phyloP scores from a whole-genome alignment of 768 basidiomycete species.

The Leucogyrophana mollusca region DNA sequence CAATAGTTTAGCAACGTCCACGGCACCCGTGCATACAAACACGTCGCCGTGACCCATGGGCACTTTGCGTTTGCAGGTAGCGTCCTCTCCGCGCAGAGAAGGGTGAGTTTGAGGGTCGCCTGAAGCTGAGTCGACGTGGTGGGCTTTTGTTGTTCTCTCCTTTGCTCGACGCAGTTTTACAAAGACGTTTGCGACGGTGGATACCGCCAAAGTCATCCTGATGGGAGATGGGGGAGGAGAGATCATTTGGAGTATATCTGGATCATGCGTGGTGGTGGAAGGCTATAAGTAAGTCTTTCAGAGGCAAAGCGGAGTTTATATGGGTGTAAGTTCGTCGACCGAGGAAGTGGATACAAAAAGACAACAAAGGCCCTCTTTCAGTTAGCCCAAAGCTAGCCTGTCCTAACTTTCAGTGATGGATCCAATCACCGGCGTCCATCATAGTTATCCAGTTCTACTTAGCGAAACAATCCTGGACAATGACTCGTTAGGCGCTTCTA shows the following conservation, averaged over 20 bases:
- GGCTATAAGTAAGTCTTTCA: background rate
- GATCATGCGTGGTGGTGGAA: background rate
- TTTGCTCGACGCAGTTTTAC: constrained; percentile 48
- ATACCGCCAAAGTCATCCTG: constrained; percentile 20
- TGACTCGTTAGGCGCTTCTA: no score
- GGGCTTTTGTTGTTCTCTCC: constrained; percentile 15
- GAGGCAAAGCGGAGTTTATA: constrained; percentile 20
- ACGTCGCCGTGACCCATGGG: constrained; percentile 37
- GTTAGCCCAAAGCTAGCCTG: no score
- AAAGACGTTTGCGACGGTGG: constrained; percentile 52
- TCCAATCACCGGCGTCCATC: no score
- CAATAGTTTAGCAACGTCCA: constrained; percentile 58
- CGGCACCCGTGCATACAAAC: constrained; percentile 61
- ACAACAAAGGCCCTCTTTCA: background rate
- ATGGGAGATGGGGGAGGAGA: constrained; percentile 21
- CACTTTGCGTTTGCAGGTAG: constrained; percentile 27
- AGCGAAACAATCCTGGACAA: no score
- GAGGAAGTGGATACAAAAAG: background rate
- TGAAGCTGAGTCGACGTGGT: constrained; percentile 35
- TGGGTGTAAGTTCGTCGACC: background rate
- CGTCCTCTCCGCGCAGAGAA: constrained; percentile 24
- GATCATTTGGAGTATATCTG: constrained; percentile 11
- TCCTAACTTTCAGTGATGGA: no score
- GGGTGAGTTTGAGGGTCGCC: constrained; percentile 39
- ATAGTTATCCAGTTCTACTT: no score